These are phyloP conservation scores for Suillus placidus DNA, from an alignment of 768 basidiomycete genomes.

Conservation along the genomic window DNA sequence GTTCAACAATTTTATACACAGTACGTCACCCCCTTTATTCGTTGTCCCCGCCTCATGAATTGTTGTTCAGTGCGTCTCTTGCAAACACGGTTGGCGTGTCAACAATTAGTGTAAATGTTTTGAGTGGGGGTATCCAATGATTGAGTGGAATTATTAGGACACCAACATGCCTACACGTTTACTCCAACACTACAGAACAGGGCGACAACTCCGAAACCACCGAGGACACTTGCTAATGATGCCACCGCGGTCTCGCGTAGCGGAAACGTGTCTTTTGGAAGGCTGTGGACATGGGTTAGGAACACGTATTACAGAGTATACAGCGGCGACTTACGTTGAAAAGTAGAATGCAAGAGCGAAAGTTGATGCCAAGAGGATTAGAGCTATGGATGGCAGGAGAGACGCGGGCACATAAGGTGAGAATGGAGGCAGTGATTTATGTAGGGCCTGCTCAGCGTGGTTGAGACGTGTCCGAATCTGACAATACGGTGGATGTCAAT, in stretches of 20 bases:
- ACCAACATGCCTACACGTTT: slow-evolving; percentile 57
- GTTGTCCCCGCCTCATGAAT: background rate
- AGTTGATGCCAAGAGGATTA: slow-evolving; percentile 70
- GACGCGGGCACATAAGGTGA: slow-evolving; percentile 66
- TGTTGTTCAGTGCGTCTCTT: slow-evolving; percentile 61
- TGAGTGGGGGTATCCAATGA: background rate
- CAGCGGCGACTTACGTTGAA: slow-evolving; percentile 62
- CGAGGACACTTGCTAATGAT: slow-evolving; percentile 71
- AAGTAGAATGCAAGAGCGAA: slow-evolving; percentile 91
- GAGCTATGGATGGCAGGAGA: slow-evolving; percentile 74
- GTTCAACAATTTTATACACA: slow-evolving; percentile 93
- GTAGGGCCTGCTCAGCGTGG: slow-evolving; percentile 51
- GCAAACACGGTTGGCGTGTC: slow-evolving; percentile 81
- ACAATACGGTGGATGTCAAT: background rate
- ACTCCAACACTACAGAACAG: slow-evolving; percentile 87
- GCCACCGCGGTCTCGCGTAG: slow-evolving; percentile 73
- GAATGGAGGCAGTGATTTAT: slow-evolving; percentile 71
- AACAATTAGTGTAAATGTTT: slow-evolving; percentile 55
- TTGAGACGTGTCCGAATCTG: slow-evolving; percentile 5
- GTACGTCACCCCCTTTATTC: slow-evolving; percentile 47
- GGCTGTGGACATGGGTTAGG: slow-evolving; percentile 44
- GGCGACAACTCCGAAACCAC: slow-evolving; percentile 87
- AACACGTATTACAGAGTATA: slow-evolving; percentile 6
- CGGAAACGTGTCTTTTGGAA: slow-evolving; percentile 72
- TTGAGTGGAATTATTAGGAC: background rate